Evolutionary conservation across 148 eudicot species (phyloP), one percentile per base, ranked within the genome.

Genomic region (Selenicereus undatus): DNA sequence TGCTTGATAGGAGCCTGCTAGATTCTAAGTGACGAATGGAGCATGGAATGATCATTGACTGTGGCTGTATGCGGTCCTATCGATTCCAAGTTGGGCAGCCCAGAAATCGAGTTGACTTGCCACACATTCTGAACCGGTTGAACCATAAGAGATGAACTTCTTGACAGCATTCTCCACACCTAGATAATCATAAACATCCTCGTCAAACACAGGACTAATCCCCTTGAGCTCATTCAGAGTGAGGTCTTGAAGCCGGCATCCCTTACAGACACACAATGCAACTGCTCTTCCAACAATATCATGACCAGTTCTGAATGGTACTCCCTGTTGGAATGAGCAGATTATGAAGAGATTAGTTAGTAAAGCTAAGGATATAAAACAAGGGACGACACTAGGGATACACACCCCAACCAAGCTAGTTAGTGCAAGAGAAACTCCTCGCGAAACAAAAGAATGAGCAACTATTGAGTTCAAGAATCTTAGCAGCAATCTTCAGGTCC

Each of bases 241-340:
- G 72, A 97, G 86, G 83, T 94, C 92, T 88, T 88, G 86, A 81
- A 97, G 97, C 71, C 86, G 85, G 80, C 91, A 94, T 62, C 86
- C 89, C 75, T 86, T 89, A 45, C 93, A 87, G 76, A 94, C 90
- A 27, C 99, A 97, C 48, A 91, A 80, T 0, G 93, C 97, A 62
- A 97, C 99, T 11, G 91, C 77, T 82, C 97, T 86, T 84, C 99
- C 99, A 76, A 89, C 99, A 80, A 97, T 89, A 76, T 97, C 99
- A 75, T 97, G 99, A 36, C 97, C 92, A 75, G 98, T 97, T 85
- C 99, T 90, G 87, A 97, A 97, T 58, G 99, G 98, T 56, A 97
- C 84, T 78, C 93, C 99, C 99, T 97, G 92, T 78, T 43, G 54
- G 54, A 51, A 71, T 74, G 18, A 45, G 66, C 24, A 52, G 22